Conservation (phyloP, 768 basidiomycete species). For the Amanita exitialis region DNA sequence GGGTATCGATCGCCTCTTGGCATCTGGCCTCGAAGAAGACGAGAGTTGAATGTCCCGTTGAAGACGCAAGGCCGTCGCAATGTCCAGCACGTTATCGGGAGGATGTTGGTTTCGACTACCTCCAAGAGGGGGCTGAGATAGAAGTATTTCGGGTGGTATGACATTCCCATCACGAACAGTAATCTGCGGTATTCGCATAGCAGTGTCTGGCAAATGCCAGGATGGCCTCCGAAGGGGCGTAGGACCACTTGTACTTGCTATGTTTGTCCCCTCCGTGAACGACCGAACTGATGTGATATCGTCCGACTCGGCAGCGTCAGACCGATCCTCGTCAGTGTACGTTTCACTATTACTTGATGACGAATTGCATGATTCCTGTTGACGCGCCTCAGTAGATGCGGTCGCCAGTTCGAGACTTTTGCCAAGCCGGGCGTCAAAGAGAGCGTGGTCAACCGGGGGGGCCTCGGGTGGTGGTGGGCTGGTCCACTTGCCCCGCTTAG, state of each 20-base stretch:
- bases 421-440: conserved; percentile 62
- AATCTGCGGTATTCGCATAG: conserved; percentile 21
- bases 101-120: neutral
- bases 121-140: neutral
- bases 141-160: neutral
- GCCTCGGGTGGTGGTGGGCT: conserved; percentile 78
- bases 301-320: conserved; percentile 54
- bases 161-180: conserved; percentile 12
- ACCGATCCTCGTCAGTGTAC: conserved; percentile 59
- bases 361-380: conserved; percentile 35
- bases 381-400: conserved; percentile 47
- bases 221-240: conserved; percentile 35
- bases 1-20: conserved; percentile 32
- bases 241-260: conserved; percentile 10
- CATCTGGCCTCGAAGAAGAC: conserved; percentile 21
- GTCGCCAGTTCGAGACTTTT: conserved; percentile 62
- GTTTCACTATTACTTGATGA: conserved; percentile 58
- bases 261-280: conserved; percentile 40
- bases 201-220: conserved; percentile 30
- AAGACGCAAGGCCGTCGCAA: neutral
- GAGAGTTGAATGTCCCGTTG: neutral
- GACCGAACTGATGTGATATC: conserved; percentile 63
- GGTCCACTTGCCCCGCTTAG: conserved; percentile 74
- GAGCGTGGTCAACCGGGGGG: conserved; percentile 48
- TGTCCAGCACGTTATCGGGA: conserved; percentile 24